phyloP scores from a whole-genome alignment of 352 stramenopile species.

The Globisporangium parvum region DNA sequence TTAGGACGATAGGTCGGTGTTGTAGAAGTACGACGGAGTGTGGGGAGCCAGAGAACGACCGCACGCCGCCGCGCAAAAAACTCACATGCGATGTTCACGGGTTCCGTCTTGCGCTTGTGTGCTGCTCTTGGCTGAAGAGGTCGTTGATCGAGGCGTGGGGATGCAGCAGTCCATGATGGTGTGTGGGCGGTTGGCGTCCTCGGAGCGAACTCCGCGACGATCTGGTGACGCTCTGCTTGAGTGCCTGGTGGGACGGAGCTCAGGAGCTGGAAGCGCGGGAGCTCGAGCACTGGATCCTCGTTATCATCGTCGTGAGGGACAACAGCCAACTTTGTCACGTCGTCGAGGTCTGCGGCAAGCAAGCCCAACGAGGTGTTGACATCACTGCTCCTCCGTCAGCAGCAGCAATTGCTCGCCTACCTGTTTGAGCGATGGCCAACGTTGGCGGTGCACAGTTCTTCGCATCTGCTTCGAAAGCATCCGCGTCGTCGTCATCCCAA shows the following conservation, averaged over 20 bases:
- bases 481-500: constrained; percentile 13
- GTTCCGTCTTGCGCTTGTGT: too few species aligned
- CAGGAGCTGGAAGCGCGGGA: constrained; percentile 11
- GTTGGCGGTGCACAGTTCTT: neutral
- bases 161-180: too few species aligned
- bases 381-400: too few species aligned
- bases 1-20: constrained; percentile 15
- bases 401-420: too few species aligned
- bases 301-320: constrained; percentile 2
- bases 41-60: neutral
- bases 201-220: neutral
- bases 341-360: too few species aligned
- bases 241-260: neutral
- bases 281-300: too few species aligned
- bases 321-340: neutral
- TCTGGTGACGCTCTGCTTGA: neutral
- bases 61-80: too few species aligned
- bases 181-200: neutral
- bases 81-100: too few species aligned
- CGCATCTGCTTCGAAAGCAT: neutral
- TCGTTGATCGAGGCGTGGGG: too few species aligned
- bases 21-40: constrained; percentile 13
- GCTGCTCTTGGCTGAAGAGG: too few species aligned
- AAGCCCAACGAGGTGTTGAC: too few species aligned
- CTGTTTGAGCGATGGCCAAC: too few species aligned